phyloP scores from a whole-genome alignment of 768 basidiomycete genomes.

The Mrakia hoshinonis region DNA sequence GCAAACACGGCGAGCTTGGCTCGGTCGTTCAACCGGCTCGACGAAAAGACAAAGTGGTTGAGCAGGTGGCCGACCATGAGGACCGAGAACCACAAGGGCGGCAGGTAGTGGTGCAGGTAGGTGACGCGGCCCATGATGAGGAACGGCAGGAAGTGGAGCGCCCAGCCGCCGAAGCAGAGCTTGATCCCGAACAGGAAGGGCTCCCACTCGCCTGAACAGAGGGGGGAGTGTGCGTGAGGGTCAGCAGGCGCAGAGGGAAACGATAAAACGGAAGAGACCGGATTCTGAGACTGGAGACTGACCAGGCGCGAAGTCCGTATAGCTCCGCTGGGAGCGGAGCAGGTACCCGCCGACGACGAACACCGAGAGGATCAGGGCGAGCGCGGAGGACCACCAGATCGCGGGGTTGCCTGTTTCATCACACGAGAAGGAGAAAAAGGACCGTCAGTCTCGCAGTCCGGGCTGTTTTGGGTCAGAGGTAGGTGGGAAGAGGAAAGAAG shows the following conservation, averaged over 20 bases:
- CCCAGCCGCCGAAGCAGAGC: conserved; percentile 84
- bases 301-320: conserved; percentile 82
- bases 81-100: conserved; percentile 93
- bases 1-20: conserved; percentile 69
- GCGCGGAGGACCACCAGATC: conserved; percentile 65
- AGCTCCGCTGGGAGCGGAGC: conserved; percentile 76
- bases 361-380: conserved; percentile 55
- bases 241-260: no score
- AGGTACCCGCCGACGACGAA: conserved; percentile 59
- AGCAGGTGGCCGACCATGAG: conserved; percentile 81
- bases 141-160: conserved; percentile 85
- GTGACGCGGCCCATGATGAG: conserved; percentile 88
- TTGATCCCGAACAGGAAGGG: conserved; percentile 89
- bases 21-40: conserved; percentile 52
- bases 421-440: not conserved
- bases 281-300: conserved; percentile 38
- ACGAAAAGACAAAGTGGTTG: conserved; percentile 85
- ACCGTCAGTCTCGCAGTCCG: not conserved
- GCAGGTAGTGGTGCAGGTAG: conserved; percentile 45
- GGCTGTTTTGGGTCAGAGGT: not conserved
- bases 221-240: no score
- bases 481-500: not conserved
- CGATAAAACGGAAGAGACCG: not conserved
- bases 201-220: conserved; percentile 81
- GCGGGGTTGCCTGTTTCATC: conserved; percentile 60